phyloP scores from a whole-genome alignment of 257 asterid species.

The Nicotiana paniculata region DNA sequence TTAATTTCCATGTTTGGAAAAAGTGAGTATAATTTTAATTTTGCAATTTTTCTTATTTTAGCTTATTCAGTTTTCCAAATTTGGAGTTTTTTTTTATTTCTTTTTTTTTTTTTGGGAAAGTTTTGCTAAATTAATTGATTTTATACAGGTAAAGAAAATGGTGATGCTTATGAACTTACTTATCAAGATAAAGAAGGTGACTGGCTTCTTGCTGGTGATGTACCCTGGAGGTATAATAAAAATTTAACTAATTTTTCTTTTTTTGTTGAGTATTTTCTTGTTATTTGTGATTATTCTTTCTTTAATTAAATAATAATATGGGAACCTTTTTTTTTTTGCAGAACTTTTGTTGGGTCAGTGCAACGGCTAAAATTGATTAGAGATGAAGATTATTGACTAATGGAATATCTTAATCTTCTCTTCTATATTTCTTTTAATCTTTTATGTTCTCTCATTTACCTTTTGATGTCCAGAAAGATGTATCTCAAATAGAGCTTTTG shows the following conservation, averaged over 20 bases:
- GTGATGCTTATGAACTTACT: conserved; percentile 32
- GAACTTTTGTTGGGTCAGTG: conserved; percentile 39
- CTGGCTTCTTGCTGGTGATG: conserved; percentile 58
- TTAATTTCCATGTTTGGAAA: conserved; percentile 50
- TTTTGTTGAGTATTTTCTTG: neutral
- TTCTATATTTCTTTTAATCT: neutral
- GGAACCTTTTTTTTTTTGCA: conserved; percentile 21
- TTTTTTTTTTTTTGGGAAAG: neutral
- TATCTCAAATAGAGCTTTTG: neutral
- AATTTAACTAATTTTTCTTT: neutral
- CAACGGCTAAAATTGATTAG: conserved; percentile 44
- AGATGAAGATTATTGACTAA: conserved; percentile 17
- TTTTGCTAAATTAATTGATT: neutral
- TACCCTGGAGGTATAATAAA: conserved; percentile 52
- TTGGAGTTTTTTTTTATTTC: neutral
- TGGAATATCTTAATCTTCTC: neutral
- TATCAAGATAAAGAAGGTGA: conserved; percentile 63
- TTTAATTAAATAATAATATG: neutral
- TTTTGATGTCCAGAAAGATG: neutral
- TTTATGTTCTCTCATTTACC: neutral
- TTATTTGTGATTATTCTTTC: neutral
- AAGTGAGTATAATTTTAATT: conserved; percentile 19
- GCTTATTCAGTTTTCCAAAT: neutral
- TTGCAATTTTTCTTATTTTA: neutral
- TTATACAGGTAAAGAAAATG: conserved; percentile 32